Percentiles rank a stretch among this genome's conserved stretches.
Evolutionary conservation across 768 basidiomycete genomes (phyloP).

Genomic region (Phaeotremella fagi): DNA sequence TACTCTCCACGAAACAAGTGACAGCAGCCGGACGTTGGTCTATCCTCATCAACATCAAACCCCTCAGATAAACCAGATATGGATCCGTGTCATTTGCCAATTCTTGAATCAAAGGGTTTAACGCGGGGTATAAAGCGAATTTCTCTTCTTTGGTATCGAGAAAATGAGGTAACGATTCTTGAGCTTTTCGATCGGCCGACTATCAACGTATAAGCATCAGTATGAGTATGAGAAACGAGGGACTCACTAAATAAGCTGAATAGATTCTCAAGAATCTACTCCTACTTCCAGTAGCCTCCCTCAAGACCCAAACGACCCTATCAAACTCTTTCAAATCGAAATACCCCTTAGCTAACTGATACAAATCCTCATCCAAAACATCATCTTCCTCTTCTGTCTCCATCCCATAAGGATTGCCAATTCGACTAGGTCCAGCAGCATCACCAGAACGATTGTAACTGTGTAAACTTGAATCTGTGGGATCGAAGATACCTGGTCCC

Average conservation of each 20-base stretch:
- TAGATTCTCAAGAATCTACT: conserved; percentile 74
- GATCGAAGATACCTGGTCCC: conserved; percentile 27
- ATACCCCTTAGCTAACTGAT: conserved; percentile 66
- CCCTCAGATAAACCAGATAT: conserved; percentile 54
- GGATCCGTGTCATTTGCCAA: conserved; percentile 40
- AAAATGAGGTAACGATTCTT: conserved; percentile 63
- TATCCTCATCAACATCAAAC: conserved; percentile 72
- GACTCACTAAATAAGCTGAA: conserved; percentile 75
- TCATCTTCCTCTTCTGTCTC: conserved; percentile 56
- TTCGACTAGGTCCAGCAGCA: conserved; percentile 28
- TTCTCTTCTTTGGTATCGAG: conserved; percentile 51
- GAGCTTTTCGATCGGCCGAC: conserved; percentile 77
- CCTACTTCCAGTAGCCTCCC: conserved; percentile 63
- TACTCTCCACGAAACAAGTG: conserved; percentile 69
- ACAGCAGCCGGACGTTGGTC: conserved; percentile 80
- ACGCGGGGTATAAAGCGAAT: conserved; percentile 37
- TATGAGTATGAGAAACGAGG: neutral
- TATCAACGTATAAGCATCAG: conserved; percentile 42
- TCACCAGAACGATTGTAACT: conserved; percentile 7
- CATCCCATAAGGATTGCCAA: conserved; percentile 31
- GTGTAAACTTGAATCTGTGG: conserved; percentile 2
- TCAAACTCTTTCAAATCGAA: conserved; percentile 73
- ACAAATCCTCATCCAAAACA: conserved; percentile 54
- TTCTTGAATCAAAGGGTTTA: conserved; percentile 39
- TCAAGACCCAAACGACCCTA: conserved; percentile 64